Percentiles rank a stretch among this genome's conserved stretches.
Conservation (phyloP, 2,329 filamentous ascomycete genomes). For the Aspergillus cejpii region DNA sequence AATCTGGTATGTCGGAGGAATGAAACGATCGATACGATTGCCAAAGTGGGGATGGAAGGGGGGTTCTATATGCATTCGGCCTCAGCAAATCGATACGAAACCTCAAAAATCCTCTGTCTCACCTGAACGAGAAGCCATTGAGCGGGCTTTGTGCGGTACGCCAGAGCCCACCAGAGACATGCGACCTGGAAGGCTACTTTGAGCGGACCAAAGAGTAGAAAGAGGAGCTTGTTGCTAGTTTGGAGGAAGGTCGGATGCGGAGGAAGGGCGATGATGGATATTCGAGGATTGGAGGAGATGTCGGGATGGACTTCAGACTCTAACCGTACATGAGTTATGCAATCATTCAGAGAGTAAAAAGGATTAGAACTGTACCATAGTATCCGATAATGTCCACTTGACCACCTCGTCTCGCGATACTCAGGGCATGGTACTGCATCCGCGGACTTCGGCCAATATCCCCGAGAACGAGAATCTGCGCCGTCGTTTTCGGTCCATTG, state of each 20-base stretch:
- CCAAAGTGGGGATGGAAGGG: constrained; percentile 85
- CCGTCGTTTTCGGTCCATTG: constrained; percentile 40
- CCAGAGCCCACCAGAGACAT: constrained; percentile 63
- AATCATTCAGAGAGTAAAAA: constrained; percentile 1
- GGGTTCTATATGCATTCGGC: constrained; percentile 60
- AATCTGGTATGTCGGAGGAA: constrained; percentile 72
- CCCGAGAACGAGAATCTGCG: constrained; percentile 85
- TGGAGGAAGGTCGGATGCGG: constrained; percentile 61
- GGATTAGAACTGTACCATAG: constrained; percentile 50
- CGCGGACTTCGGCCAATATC: constrained; percentile 93
- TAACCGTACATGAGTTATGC: constrained; percentile 24
- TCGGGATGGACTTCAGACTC: constrained; percentile 79
- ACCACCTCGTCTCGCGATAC: constrained; percentile 74
- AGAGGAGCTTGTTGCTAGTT: constrained; percentile 63
- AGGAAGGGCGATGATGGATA: constrained; percentile 64
- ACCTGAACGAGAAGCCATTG: constrained; percentile 82
- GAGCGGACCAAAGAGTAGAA: constrained; percentile 68
- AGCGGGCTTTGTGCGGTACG: constrained; percentile 65
- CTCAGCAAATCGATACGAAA: constrained; percentile 1
- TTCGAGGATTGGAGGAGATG: constrained; percentile 59
- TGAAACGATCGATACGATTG: constrained; percentile 65
- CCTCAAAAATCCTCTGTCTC: too few species aligned
- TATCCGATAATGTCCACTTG: constrained; percentile 84
- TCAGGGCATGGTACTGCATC: constrained; percentile 97
- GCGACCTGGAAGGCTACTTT: constrained; percentile 81